phyloP scores from a whole-genome alignment of 352 stramenopile genomes.

The Phytophthora aleatoria region DNA sequence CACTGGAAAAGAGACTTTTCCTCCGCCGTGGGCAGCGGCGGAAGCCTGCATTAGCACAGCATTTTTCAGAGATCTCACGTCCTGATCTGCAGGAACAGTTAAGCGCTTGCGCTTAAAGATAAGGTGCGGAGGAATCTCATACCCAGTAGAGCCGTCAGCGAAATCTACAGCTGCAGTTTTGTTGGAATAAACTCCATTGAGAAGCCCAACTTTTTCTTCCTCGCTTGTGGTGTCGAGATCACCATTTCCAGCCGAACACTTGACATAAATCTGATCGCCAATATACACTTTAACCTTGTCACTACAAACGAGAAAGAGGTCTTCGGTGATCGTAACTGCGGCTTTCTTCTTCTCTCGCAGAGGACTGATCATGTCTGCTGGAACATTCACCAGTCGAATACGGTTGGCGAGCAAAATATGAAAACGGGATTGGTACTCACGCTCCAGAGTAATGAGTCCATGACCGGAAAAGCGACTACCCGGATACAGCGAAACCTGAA shows the following conservation, averaged over 20 bases:
- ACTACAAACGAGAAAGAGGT: conserved; percentile 69
- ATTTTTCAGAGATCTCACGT: conserved; percentile 76
- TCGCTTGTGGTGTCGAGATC: conserved; percentile 49
- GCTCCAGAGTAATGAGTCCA: conserved; percentile 64
- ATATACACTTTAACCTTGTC: conserved; percentile 75
- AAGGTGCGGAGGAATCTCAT: conserved; percentile 56
- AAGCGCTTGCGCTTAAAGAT: conserved; percentile 65
- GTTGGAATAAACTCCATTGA: conserved; percentile 84
- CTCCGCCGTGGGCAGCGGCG: conserved; percentile 13
- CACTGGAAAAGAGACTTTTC: conserved; percentile 19
- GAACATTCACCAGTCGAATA: conserved; percentile 73
- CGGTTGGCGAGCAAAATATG: conserved; percentile 72
- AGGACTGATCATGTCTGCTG: conserved; percentile 60
- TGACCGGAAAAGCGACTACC: conserved; percentile 68
- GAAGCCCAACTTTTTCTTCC: conserved; percentile 69
- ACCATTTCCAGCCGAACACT: conserved; percentile 44
- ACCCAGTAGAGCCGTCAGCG: conserved; percentile 74
- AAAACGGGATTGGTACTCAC: conserved; percentile 42
- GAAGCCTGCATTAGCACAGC: conserved; percentile 72
- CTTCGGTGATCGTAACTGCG: conserved; percentile 63
- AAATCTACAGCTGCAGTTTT: conserved; percentile 77
- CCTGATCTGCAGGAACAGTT: conserved; percentile 47
- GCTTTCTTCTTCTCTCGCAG: conserved; percentile 67
- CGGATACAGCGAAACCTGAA: conserved; percentile 76
- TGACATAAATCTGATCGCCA: conserved; percentile 77